A percentile compares a stretch with the other conserved stretches of the same genome.
phyloP scores from a whole-genome alignment of 805 yeast genomes.

The Schizosaccharomyces octosporus region DNA sequence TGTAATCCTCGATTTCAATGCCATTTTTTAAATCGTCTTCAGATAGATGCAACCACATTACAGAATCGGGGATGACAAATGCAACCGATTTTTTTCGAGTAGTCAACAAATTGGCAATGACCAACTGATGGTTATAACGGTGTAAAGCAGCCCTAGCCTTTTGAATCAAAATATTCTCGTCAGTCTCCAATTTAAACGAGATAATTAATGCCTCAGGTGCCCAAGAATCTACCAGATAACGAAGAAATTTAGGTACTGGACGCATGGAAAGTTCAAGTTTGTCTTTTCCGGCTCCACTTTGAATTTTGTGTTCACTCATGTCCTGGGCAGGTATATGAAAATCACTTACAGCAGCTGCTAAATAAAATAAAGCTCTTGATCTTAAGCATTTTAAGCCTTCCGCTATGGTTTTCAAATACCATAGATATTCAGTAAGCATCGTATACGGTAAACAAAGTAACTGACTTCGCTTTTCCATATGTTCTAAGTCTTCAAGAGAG shows the following conservation, averaged over 20 bases:
- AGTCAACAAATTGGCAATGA: constrained; percentile 77
- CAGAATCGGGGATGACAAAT: constrained; percentile 24
- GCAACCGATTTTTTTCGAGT: constrained; percentile 73
- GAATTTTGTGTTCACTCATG: constrained; percentile 85
- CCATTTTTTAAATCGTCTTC: not conserved
- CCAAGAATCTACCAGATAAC: constrained; percentile 76
- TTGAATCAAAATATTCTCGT: constrained; percentile 35
- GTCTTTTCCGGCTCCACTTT: constrained; percentile 46
- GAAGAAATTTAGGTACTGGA: constrained; percentile 85
- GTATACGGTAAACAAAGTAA: constrained; percentile 69
- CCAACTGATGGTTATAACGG: constrained; percentile 77
- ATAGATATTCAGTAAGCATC: constrained; percentile 80
- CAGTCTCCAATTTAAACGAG: constrained; percentile 86
- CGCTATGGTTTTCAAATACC: constrained; percentile 50
- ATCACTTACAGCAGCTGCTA: constrained; percentile 96
- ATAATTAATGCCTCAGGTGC: constrained; percentile 87
- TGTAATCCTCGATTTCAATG: not conserved
- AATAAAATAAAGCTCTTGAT: constrained; percentile 42
- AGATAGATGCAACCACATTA: not conserved
- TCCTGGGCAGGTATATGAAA: constrained; percentile 72
- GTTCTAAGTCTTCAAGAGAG: not conserved
- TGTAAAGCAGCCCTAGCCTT: constrained; percentile 62
- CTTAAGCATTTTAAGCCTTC: constrained; percentile 31
- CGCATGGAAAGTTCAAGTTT: constrained; percentile 65
- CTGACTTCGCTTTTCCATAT: constrained; percentile 25